phyloP scores from a whole-genome alignment of 2,329 filamentous ascomycete genomes.

The Colletotrichum sansevieriae region DNA sequence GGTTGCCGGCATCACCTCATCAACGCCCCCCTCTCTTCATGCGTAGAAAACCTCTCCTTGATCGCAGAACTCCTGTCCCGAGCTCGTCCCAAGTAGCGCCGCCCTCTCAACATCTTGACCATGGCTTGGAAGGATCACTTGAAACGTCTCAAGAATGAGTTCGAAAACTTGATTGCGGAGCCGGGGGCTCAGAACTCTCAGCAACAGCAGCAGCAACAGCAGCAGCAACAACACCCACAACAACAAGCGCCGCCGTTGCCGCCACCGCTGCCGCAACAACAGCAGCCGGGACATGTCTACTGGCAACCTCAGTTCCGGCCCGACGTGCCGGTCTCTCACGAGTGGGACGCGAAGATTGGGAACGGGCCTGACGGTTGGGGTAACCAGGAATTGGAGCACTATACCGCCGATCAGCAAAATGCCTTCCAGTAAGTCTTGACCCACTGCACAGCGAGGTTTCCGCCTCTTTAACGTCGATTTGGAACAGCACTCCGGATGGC shows the following conservation, averaged over 20 bases:
- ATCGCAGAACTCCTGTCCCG: not conserved
- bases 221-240: slow-evolving; percentile 40
- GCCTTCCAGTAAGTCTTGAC: slow-evolving; percentile 62
- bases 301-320: slow-evolving; percentile 66
- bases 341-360: slow-evolving; percentile 68
- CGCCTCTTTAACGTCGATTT: too few species aligned
- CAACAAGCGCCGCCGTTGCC: slow-evolving; percentile 41
- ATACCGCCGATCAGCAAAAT: slow-evolving; percentile 62
- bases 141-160: slow-evolving; percentile 54
- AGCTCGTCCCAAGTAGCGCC: not conserved
- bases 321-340: slow-evolving; percentile 58
- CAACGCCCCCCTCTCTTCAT: slow-evolving; percentile 18
- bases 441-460: not conserved
- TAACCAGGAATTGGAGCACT: slow-evolving; percentile 71
- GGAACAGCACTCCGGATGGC: slow-evolving; percentile 57
- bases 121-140: slow-evolving; percentile 53
- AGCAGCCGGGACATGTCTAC: slow-evolving; percentile 52
- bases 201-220: slow-evolving; percentile 41
- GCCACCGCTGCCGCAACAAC: slow-evolving; percentile 18
- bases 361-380: slow-evolving; percentile 72
- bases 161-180: slow-evolving; percentile 52
- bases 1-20: slow-evolving; percentile 1
- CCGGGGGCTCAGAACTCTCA: slow-evolving; percentile 43
- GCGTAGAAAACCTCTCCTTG: not conserved
- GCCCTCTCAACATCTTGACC: not conserved